A percentile compares a stretch with the other conserved stretches of the same genome.
These are phyloP conservation scores for Didymella pinodella DNA, from an alignment of 2,329 filamentous ascomycete species.

Conservation along the genomic window DNA sequence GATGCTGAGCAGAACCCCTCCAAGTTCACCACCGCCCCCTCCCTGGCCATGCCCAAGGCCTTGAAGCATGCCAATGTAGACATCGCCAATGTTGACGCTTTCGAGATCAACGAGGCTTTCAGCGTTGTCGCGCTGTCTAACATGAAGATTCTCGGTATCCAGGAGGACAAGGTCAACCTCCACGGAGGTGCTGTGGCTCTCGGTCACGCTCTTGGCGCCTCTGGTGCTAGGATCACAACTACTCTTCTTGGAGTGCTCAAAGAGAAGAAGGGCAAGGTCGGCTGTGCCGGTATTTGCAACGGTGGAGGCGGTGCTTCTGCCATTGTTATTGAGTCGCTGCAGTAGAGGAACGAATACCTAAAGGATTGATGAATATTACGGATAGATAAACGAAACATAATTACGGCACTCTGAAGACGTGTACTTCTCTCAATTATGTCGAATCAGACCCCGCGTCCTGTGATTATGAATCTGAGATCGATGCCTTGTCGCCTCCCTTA, in stretches of 20 bases:
- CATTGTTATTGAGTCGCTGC: conserved; percentile 77
- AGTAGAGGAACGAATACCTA: conserved; percentile 36
- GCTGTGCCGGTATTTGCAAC: conserved; percentile 95
- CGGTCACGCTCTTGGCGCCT: conserved; percentile 92
- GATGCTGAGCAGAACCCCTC: conserved; percentile 90
- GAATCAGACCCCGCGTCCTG: not conserved
- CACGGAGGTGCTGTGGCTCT: conserved; percentile 95
- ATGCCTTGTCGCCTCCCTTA: conserved; percentile 1
- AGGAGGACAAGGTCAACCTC: conserved; percentile 88
- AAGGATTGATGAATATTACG: conserved; percentile 18
- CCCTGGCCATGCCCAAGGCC: conserved; percentile 95
- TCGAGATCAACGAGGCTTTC: conserved; percentile 99
- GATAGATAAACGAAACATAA: conserved; percentile 22
- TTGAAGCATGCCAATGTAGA: conserved; percentile 90
- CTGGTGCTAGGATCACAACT: conserved; percentile 90
- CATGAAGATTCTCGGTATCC: conserved; percentile 85
- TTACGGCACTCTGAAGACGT: conserved; percentile 6
- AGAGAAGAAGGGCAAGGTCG: conserved; percentile 92
- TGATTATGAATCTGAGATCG: not conserved
- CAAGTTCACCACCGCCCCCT: conserved; percentile 94
- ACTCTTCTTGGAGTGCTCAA: conserved; percentile 88
- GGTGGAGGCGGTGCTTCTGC: conserved; percentile 95
- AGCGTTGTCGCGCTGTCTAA: conserved; percentile 96
- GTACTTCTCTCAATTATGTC: not conserved
- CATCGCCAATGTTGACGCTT: conserved; percentile 82